Evolutionary conservation across 139 green algal species (phyloP).

Genomic region (Zygnema cylindricum): DNA sequence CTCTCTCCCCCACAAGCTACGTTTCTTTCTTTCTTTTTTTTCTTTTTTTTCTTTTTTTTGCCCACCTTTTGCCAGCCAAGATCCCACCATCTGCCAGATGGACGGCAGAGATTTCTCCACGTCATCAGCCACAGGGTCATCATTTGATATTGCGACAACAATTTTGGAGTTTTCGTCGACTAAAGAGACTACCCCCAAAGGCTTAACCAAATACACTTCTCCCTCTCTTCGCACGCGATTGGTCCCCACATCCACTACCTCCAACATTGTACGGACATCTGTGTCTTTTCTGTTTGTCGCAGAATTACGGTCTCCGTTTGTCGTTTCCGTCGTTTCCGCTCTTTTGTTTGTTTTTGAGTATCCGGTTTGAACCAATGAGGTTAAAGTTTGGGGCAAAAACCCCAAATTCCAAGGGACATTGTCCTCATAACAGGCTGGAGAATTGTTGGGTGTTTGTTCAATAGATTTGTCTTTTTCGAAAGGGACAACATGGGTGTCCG

Average conservation of each 20-base stretch:
- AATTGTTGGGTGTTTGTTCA: not conserved
- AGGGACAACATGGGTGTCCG: no score
- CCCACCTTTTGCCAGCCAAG: constrained; percentile 8
- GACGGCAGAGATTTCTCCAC: constrained; percentile 77
- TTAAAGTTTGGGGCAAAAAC: constrained; percentile 96
- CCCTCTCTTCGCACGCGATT: constrained; percentile 73
- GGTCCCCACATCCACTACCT: constrained; percentile 74
- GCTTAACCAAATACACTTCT: constrained; percentile 85
- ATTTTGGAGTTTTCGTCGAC: constrained; percentile 95
- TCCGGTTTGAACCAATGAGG: no score
- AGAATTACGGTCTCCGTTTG: no score
- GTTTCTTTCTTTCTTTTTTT: no score
- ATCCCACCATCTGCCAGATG: constrained; percentile 24
- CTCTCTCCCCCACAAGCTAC: no score
- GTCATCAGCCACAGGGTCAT: constrained; percentile 95
- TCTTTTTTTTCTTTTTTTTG: no score
- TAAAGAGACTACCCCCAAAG: constrained; percentile 89
- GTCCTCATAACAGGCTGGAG: constrained; percentile 63
- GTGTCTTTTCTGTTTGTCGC: constrained; percentile 69
- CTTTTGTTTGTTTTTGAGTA: no score
- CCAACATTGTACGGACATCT: constrained; percentile 6
- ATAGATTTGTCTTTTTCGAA: no score
- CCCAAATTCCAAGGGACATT: constrained; percentile 99
- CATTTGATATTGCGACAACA: constrained; percentile 85
- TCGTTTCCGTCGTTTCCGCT: constrained; percentile 76